Evolutionary conservation across 2,329 filamentous ascomycete genomes (phyloP), one percentile per base, ranked within the genome.

Genomic region (Pseudogymnoascus sp.): DNA sequence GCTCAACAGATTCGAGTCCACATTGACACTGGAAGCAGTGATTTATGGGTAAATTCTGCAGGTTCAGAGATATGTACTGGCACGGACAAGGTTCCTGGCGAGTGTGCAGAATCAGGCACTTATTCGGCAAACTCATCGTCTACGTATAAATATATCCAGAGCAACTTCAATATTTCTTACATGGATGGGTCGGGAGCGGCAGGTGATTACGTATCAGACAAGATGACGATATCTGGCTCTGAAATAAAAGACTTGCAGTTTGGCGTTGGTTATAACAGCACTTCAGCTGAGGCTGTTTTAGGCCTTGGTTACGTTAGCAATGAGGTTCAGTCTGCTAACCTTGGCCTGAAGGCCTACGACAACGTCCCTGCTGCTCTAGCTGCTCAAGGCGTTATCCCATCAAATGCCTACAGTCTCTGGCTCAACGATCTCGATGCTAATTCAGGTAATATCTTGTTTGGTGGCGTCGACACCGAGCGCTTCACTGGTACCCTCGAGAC

Each of bases 111-210:
- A 16, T 81, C 83, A 1, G 90, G 89, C 12, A 84, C 84, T 1
- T 96, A 91, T 73, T 72, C 75, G 43, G 81, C 88, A 39, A 87
- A 89, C 70, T 74, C 78, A 1, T 96, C 91, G 0, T 90, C 88
- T 1, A 89, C 90, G 2, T 93, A 92, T 73, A 69, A 79, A 34
- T 91, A 86, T 70, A 74, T 96, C 60, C 86, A 85, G 64, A 85
- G 82, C 69, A 79, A 85, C 63, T 96, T 97, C 77, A 92, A 93
- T 75, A 96, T 96, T 65, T 85, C 86, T 1, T 96, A 96, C 66
- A 87, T 89, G 39, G 91, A 96, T 73, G 89, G 89, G 50, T 89
- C 89, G 0, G 84, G 85, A 4, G 89, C 91, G 0, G 72, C 76
- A 1, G 91, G 92, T 34, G 89, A 94, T 73, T 96, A 96, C 71